A percentile compares a stretch with the other conserved stretches of the same genome.
These are phyloP conservation scores for Arthrinium puccinioides DNA, from an alignment of 2,329 filamentous ascomycete species.

Conservation along the genomic window DNA sequence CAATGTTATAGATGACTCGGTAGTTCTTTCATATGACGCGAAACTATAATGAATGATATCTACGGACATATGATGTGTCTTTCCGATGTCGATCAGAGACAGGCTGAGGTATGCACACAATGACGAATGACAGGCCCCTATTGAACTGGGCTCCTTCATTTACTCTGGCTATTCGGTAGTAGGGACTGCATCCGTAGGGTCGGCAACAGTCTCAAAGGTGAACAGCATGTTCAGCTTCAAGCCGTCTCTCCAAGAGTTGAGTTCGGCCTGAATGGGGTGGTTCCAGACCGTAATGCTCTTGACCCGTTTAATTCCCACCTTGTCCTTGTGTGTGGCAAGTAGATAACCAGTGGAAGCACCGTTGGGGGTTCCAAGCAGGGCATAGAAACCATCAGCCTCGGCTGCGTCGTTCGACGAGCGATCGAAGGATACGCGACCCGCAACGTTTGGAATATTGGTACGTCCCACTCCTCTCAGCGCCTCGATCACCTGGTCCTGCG, in stretches of 20 bases:
- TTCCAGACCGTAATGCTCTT: neutral
- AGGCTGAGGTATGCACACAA: too few species aligned
- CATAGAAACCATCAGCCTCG: constrained; percentile 1
- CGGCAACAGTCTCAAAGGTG: neutral
- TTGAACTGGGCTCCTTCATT: too few species aligned
- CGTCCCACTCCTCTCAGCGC: neutral
- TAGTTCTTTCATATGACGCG: too few species aligned
- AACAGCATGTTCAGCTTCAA: neutral
- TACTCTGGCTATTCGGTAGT: too few species aligned
- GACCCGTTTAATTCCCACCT: neutral
- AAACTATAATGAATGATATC: too few species aligned
- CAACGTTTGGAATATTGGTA: neutral
- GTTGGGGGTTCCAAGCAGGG: constrained; percentile 1
- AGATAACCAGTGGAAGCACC: neutral
- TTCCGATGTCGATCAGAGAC: too few species aligned
- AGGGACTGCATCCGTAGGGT: too few species aligned
- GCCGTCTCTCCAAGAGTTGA: neutral
- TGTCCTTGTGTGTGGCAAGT: constrained; percentile 1
- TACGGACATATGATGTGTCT: too few species aligned
- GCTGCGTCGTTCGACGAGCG: neutral
- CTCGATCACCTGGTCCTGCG: constrained; percentile 1
- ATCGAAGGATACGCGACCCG: neutral
- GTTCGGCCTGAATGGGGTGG: neutral
- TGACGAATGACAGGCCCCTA: too few species aligned
- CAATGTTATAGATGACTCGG: too few species aligned